These are phyloP conservation scores for Aureobasidium melanogenum DNA, from an alignment of 2,329 filamentous ascomycete genomes.

Conservation along the genomic window DNA sequence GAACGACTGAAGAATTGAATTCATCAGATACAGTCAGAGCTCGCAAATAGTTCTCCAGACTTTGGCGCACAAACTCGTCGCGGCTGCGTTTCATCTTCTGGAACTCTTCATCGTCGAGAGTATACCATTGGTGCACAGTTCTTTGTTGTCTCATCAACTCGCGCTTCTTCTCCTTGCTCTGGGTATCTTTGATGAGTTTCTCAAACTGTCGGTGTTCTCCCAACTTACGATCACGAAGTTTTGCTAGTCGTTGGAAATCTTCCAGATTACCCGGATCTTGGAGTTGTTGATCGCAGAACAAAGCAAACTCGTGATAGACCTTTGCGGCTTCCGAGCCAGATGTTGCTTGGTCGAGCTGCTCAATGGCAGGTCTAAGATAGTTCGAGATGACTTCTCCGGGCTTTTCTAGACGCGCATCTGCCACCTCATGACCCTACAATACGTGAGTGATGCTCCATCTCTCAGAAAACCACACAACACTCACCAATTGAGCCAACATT, in stretches of 20 bases:
- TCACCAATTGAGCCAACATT: constrained; percentile 70
- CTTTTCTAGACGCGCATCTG: constrained; percentile 81
- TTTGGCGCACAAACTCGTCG: constrained; percentile 75
- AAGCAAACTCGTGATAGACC: constrained; percentile 90
- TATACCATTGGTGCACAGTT: constrained; percentile 80
- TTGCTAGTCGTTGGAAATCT: constrained; percentile 73
- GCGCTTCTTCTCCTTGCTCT: constrained; percentile 38
- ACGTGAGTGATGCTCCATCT: background rate
- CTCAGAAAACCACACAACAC: constrained; percentile 14
- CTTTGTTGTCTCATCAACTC: constrained; percentile 31
- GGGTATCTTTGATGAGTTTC: constrained; percentile 66
- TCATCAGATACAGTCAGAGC: constrained; percentile 77
- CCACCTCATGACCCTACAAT: constrained; percentile 67
- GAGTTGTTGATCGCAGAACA: constrained; percentile 90
- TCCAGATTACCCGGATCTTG: constrained; percentile 78
- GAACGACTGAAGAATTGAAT: constrained; percentile 79
- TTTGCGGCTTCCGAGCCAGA: constrained; percentile 68
- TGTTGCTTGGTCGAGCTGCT: constrained; percentile 61
- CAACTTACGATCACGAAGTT: constrained; percentile 44
- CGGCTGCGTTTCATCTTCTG: constrained; percentile 67
- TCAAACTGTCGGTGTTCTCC: constrained; percentile 55
- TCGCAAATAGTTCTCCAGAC: constrained; percentile 86
- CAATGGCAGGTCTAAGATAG: constrained; percentile 77
- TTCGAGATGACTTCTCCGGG: constrained; percentile 81
- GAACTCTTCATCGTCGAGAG: constrained; percentile 83